phyloP scores from a whole-genome alignment of 495 filamentous ascomycete genomes.

The Xylaria telfairii region DNA sequence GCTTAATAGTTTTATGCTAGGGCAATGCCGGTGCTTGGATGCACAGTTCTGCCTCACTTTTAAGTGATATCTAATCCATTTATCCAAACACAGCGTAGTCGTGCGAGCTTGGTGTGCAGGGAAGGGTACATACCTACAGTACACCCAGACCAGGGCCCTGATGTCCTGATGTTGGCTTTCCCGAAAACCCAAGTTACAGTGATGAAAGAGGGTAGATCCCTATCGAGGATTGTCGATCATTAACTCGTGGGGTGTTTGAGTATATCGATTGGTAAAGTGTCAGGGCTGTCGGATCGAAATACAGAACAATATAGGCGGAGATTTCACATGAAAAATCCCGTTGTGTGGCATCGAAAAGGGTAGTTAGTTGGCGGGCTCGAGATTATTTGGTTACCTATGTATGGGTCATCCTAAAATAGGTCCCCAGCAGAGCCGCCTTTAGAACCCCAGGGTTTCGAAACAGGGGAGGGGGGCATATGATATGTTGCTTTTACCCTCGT shows the following conservation, averaged over 20 bases:
- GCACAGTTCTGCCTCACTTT: not conserved
- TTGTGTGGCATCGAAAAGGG: not conserved
- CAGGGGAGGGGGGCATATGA: not conserved
- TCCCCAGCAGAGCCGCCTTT: conserved; percentile 2
- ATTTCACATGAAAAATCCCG: not conserved
- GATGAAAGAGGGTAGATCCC: not conserved
- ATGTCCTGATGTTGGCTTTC: not conserved
- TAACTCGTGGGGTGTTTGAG: not conserved
- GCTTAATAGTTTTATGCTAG: not conserved
- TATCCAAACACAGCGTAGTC: not conserved
- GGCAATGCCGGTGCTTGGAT: not conserved
- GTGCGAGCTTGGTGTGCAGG: not conserved
- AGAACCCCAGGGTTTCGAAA: not conserved
- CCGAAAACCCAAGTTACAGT: not conserved
- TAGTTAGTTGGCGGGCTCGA: not conserved
- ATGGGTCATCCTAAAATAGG: not conserved
- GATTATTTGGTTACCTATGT: not conserved
- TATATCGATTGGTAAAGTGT: not conserved
- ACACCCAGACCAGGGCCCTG: not conserved
- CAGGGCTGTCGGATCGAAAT: not conserved
- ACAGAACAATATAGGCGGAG: not conserved
- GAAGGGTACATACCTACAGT: not conserved
- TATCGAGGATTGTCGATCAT: conserved; percentile 3
- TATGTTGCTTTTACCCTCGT: not conserved
- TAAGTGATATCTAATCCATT: not conserved